These are phyloP conservation scores for Triangularia verruculosa DNA, from an alignment of 2,329 filamentous ascomycete genomes.

Conservation along the genomic window DNA sequence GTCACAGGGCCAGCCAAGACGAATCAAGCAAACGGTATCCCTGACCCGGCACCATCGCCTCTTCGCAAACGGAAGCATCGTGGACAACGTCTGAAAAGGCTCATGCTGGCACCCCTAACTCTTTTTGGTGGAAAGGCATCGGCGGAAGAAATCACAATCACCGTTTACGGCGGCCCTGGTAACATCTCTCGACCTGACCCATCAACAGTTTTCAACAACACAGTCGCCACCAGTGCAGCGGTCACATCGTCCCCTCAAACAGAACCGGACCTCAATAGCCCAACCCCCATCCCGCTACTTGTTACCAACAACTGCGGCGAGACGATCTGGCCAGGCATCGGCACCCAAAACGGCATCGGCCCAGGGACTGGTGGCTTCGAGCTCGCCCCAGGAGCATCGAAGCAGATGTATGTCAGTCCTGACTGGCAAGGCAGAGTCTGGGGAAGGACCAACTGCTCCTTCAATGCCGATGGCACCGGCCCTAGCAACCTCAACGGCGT, in stretches of 20 bases:
- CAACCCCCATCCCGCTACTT: conserved; percentile 52
- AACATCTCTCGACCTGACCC: background rate
- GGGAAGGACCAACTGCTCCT: conserved; percentile 81
- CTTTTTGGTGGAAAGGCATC: background rate
- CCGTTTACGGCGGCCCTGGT: background rate
- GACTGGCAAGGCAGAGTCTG: conserved; percentile 81
- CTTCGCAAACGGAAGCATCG: background rate
- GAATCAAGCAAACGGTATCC: background rate
- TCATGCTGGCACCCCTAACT: background rate
- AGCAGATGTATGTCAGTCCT: conserved; percentile 61
- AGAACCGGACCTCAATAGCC: background rate
- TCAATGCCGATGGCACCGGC: conserved; percentile 61
- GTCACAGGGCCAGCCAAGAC: background rate
- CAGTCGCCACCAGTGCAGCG: background rate
- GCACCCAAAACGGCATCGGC: conserved; percentile 67
- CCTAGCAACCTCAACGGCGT: conserved; percentile 34
- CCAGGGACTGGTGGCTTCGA: conserved; percentile 68
- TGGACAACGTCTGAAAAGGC: background rate
- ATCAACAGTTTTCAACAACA: background rate
- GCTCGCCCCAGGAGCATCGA: conserved; percentile 56
- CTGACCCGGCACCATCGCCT: background rate
- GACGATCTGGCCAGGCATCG: conserved; percentile 72
- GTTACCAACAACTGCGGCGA: conserved; percentile 71
- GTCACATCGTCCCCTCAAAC: background rate
- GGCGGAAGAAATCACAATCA: background rate